Evolutionary conservation across 495 filamentous ascomycete species (phyloP).

Genomic region (Xylaria bambusicola): DNA sequence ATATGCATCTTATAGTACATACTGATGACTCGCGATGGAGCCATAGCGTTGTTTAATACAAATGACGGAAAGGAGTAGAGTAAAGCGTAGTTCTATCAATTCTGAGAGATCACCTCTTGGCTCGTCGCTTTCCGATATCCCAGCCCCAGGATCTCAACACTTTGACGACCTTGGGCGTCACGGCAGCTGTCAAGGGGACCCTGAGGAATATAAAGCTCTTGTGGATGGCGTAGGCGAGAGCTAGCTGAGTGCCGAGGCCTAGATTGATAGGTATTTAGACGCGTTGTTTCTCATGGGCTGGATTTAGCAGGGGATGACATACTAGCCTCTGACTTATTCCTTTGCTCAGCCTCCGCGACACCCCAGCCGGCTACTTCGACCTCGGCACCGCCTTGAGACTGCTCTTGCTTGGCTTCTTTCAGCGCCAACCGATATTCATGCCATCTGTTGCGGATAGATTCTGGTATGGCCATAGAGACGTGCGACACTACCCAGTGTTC

Average conservation of each 20-base stretch:
- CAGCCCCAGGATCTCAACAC: conserved; percentile 79
- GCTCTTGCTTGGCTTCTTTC: conserved; percentile 35
- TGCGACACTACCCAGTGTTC: conserved; percentile 54
- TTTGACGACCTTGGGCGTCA: conserved; percentile 91
- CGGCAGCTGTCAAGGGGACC: conserved; percentile 83
- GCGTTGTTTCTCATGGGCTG: conserved; percentile 8
- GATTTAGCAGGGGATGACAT: conserved; percentile 29
- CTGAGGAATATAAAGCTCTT: conserved; percentile 97
- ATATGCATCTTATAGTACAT: conserved; percentile 12
- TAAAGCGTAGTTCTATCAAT: background rate
- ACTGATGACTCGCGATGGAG: background rate
- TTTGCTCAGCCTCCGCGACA: conserved; percentile 52
- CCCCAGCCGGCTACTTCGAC: conserved; percentile 52
- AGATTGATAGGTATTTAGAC: conserved; percentile 20
- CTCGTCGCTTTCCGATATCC: conserved; percentile 55
- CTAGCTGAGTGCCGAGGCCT: conserved; percentile 76
- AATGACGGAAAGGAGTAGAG: background rate
- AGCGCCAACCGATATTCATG: conserved; percentile 41
- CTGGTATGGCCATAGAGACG: conserved; percentile 51
- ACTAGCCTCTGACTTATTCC: conserved; percentile 56
- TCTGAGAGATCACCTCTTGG: conserved; percentile 23
- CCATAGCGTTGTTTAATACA: background rate
- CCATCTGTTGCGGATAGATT: conserved; percentile 49
- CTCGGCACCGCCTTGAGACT: conserved; percentile 34
- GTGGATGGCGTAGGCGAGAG: conserved; percentile 94